Evolutionary conservation across 768 basidiomycete genomes (phyloP), one percentile per base, ranked within the genome.

Genomic region (Dictyophora rubrovolvata): DNA sequence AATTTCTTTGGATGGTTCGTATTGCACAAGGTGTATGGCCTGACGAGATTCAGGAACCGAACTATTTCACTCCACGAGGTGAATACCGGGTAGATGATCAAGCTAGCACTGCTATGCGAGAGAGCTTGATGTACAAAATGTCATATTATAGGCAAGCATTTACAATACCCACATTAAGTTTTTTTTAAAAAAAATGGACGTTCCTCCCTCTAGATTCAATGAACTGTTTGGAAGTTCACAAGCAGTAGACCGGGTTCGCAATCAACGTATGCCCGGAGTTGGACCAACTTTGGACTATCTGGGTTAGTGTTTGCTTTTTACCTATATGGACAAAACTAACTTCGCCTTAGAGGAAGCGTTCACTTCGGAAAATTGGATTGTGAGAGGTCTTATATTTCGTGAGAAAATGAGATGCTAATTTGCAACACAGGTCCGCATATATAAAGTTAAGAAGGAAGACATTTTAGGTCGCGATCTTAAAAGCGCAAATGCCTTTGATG

Each of bases 341-440:
- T 50, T 53, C 46, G 42, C 48, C 64, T 60, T 62, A 91, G 92
- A 99, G 63, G 96, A 99, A 72, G 96, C 95, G 8, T 99, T 94
- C 77, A 99, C 96, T 1, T 91, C 93, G 7, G 96, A 99, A 76
- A 99, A 99, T 73, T 99, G 96, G 96, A 95, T 99, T 64, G 95
- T 93, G 67, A 71, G 84, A 77, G 47, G 7, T 16, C 4, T 47
- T 48, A 7, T 0, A 10, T 14, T 51, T 14, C 35, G 52, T 1
- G 36, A 7, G 22, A 34, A 7, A 28, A 28, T 28, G 28, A 28
- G 28, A 7, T 28, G 28, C 28, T 59, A 48, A 36, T 34, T 57
- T 34, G 55, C 20, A 1, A 1, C 23, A 16, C 63, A 86, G 85
- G 86, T 93, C 60, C 87, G 96, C 37, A 95, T 99, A 67, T 99